Conservation (phyloP, 352 stramenopile species). For the Phytophthora pseudosyringae region DNA sequence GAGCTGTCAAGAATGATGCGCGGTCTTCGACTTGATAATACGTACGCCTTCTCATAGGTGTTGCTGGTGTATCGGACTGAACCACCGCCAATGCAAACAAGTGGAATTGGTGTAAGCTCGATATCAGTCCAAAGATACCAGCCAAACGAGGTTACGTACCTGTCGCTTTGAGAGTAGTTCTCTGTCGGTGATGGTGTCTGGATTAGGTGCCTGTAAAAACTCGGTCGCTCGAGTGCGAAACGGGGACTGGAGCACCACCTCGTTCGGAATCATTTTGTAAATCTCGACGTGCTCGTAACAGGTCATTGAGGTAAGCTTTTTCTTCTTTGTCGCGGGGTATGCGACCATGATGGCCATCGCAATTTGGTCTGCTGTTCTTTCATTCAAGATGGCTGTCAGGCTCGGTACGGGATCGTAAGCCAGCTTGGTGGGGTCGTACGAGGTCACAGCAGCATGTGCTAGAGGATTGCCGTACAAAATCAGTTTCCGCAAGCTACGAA, state of each 20-base stretch:
- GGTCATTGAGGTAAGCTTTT: constrained; percentile 45
- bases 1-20: neutral
- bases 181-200: constrained; percentile 30
- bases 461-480: constrained; percentile 83
- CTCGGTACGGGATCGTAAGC: constrained; percentile 74
- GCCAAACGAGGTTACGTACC: constrained; percentile 11
- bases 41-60: constrained; percentile 31
- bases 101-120: neutral
- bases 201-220: constrained; percentile 43
- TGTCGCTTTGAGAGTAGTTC: constrained; percentile 32
- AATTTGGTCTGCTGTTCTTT: constrained; percentile 33
- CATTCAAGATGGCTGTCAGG: constrained; percentile 50
- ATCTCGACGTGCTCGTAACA: constrained; percentile 83
- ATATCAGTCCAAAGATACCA: neutral
- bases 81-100: neutral
- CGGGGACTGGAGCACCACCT: constrained; percentile 54
- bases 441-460: constrained; percentile 61
- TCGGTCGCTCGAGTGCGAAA: constrained; percentile 59
- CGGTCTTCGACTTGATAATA: neutral
- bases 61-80: constrained; percentile 25
- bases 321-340: constrained; percentile 77
- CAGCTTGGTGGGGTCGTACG: constrained; percentile 68
- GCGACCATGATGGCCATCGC: constrained; percentile 54
- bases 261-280: constrained; percentile 83
- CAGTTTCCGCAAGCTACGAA: constrained; percentile 69